phyloP scores from a whole-genome alignment of 1,284 basidiomycete genomes.

The Pseudozyma tsukubaensis region DNA sequence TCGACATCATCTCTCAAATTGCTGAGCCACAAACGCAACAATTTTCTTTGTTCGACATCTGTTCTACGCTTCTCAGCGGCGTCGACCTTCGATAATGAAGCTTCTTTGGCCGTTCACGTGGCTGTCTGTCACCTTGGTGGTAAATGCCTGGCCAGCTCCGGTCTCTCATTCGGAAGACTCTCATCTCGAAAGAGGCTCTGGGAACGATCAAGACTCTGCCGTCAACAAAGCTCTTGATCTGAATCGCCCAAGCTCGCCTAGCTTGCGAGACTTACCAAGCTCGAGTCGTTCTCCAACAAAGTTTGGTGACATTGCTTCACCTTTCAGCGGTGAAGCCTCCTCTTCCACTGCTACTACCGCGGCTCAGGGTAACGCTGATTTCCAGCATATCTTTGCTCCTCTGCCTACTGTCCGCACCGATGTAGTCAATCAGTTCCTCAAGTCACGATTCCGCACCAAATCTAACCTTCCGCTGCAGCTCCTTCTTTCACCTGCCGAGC shows the following conservation, averaged over 20 bases:
- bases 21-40: no score
- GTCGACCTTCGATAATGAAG: no score
- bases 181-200: neutral
- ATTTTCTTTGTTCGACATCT: no score
- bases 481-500: neutral
- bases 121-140: neutral
- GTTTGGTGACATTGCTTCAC: neutral
- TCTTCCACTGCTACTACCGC: neutral
- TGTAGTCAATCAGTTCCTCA: slow-evolving; percentile 6
- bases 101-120: neutral
- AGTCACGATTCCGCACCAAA: neutral
- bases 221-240: neutral
- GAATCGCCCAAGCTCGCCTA: neutral
- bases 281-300: neutral
- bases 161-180: neutral
- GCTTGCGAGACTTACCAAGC: neutral
- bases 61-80: no score
- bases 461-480: slow-evolving; percentile 3
- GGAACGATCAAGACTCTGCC: neutral
- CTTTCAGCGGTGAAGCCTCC: neutral
- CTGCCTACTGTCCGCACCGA: slow-evolving; percentile 7
- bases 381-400: neutral
- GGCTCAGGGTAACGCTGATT: neutral
- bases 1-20: no score
- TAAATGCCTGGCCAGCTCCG: neutral